Base-by-base conservation (phyloP, 768 basidiomycete genomes). In the Mycena olivaceomarginata region DNA sequence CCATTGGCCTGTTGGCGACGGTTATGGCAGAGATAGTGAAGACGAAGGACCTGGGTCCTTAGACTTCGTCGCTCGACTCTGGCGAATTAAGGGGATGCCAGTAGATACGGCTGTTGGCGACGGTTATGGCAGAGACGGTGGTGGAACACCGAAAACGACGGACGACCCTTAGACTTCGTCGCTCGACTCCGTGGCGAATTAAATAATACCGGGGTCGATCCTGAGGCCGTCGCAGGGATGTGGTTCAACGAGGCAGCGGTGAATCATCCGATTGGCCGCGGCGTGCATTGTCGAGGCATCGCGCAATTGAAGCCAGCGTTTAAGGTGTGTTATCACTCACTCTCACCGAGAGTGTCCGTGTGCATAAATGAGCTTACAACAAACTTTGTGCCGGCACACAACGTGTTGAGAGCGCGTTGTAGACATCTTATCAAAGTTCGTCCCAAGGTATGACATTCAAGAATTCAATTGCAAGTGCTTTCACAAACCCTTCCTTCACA, bases 1-100 rank as follows among this genome's bases (percentile, higher is more conserved):
- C 79, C 6, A 90, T 90, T 5, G 90, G 90, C 1, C 82, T 92
- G 6, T 40, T 72, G 9, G 25, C 41, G 53, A 57, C 57, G 20
- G 51, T 39, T 0, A 16, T 56, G 20, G 10, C 2, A 43, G 43
- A 31, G 13, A 15, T 53, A 12, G 10, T 25, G 15, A 16, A 51
- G 1, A 41, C 18, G 6, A 12, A 62, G 15, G 31, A 48, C 25
- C 31, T 31, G 31, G 31, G 31, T 3, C 31, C 2, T 39, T 57
- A n/a, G 43, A 45, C 56, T 57, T 66, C 56, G 45, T 70, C 70
- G 45, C 70, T 62, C 22, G 74, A 68, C 43, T 31, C 74, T 12
- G 31, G 66, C 48, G 43, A 10, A n/a, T 37, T 60, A 75, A 46
- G 31, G 31, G 31, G 31, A 2, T 31, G 31, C 31, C 31, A 31